Base-by-base conservation (phyloP, 805 yeast species). In the Zygoascus flipseniorum region DNA sequence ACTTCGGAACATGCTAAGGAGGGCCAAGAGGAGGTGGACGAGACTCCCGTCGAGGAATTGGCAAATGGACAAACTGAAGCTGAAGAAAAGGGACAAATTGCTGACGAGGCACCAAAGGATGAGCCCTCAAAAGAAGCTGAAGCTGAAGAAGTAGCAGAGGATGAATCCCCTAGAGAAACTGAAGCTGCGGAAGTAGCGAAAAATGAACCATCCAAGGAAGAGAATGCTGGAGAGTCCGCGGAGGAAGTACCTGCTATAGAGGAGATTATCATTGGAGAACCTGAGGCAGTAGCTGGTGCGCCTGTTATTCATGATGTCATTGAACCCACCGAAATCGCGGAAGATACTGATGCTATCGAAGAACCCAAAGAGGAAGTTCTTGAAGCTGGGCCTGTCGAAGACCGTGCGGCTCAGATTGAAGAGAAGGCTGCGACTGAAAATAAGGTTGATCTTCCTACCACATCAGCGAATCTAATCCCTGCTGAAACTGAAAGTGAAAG, bases 141-240 rank as follows among this genome's bases (percentile, higher is more conserved):
- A 20, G 48, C n/a, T n/a, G n/a, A n/a, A n/a, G n/a, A n/a, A n/a
- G n/a, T n/a, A n/a, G 28, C 28, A 23, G 28, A 14, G 8, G 23
- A 47, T 8, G 26, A n/a, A 43, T 5, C 19, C 45, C 5, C 16
- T 14, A 18, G 5, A 10, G 20, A 13, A 31, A 20, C 31, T 8
- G 8, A 14, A 3, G 19, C 32, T 10, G 48, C 28, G 16, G 50
- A 3, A 20, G 41, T 39, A 4, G 31, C 42, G 13, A 45, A 42
- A n/a, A 55, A 31, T 19, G 19, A 49, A 31, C n/a, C 48, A 18
- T n/a, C 28, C 16, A 35, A 18, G 13, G 52, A 28, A 23, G 35
- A 50, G 35, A 46, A 19, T 52, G 50, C 49, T 32, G 50, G 16
- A 23, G 35, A 50, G 35, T 43, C 28, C 48, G 50, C 49, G 20